Percentiles rank a stretch among this genome's conserved stretches.
phyloP scores from a whole-genome alignment of 805 yeast genomes.

The Lipomyces sp. region DNA sequence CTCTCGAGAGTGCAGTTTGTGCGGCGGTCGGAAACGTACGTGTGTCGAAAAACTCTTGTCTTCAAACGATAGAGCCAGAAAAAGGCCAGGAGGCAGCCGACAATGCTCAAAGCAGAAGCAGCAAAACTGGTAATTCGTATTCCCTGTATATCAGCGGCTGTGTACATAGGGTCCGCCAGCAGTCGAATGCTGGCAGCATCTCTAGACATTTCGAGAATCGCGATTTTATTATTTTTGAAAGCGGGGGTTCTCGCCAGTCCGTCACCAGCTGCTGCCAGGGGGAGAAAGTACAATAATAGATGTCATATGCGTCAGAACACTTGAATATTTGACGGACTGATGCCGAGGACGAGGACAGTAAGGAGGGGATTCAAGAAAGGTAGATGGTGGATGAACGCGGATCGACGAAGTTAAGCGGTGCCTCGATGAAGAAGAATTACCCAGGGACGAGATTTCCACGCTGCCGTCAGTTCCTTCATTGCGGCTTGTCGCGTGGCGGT shows the following conservation, averaged over 20 bases:
- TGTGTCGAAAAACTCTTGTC: constrained; percentile 41
- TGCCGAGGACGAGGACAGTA: neutral
- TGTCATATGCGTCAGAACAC: neutral
- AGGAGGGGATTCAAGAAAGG: too few species aligned
- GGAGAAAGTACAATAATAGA: neutral
- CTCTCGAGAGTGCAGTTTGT: neutral
- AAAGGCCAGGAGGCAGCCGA: constrained; percentile 62
- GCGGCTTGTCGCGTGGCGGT: constrained; percentile 3
- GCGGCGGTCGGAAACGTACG: constrained; percentile 10
- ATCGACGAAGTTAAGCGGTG: neutral
- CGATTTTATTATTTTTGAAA: neutral
- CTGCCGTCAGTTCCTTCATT: neutral
- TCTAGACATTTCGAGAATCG: neutral
- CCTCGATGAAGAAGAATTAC: neutral
- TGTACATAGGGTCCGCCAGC: constrained; percentile 12
- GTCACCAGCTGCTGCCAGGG: neutral
- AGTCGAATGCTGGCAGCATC: constrained; percentile 7
- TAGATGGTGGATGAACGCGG: neutral
- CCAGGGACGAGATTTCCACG: neutral
- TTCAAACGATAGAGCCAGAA: constrained; percentile 53
- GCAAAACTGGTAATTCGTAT: constrained; percentile 27
- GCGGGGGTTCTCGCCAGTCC: neutral
- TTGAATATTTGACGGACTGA: neutral
- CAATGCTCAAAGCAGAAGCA: constrained; percentile 56
- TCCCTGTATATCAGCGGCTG: constrained; percentile 19